Percentiles rank a stretch among this genome's conserved stretches.
Evolutionary conservation across 768 basidiomycete genomes (phyloP).

Genomic region (Suillus variegatus): DNA sequence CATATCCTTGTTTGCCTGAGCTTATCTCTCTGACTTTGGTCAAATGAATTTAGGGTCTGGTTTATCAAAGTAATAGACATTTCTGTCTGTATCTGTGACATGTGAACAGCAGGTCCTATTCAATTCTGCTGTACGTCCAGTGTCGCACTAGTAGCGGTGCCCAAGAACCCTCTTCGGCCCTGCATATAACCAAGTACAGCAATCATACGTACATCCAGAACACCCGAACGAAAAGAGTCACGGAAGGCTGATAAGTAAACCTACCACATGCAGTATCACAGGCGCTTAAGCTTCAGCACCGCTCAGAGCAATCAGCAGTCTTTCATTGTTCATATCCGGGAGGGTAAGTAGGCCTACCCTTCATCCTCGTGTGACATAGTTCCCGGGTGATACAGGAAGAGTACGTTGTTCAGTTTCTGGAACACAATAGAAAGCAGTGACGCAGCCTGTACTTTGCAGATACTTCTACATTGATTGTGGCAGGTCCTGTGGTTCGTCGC

Average conservation of each 20-base stretch:
- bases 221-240: neutral
- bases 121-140: neutral
- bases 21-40: neutral
- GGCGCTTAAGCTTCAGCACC: neutral
- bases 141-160: neutral
- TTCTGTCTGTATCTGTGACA: neutral
- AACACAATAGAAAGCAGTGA: neutral
- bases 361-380: neutral
- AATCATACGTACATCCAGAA: neutral
- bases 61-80: neutral
- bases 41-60: neutral
- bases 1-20: neutral
- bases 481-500: neutral
- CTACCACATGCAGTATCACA: neutral
- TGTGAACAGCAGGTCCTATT: neutral
- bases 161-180: neutral
- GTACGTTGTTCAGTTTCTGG: neutral
- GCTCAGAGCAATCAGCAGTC: neutral
- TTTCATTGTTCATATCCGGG: neutral
- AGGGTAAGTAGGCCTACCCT: neutral
- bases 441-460: neutral
- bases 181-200: neutral
- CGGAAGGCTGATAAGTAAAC: neutral
- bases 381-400: neutral
- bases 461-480: neutral